Evolutionary conservation across 352 stramenopile species (phyloP), one percentile per base, ranked within the genome.

Genomic region (Plasmopara viticola): DNA sequence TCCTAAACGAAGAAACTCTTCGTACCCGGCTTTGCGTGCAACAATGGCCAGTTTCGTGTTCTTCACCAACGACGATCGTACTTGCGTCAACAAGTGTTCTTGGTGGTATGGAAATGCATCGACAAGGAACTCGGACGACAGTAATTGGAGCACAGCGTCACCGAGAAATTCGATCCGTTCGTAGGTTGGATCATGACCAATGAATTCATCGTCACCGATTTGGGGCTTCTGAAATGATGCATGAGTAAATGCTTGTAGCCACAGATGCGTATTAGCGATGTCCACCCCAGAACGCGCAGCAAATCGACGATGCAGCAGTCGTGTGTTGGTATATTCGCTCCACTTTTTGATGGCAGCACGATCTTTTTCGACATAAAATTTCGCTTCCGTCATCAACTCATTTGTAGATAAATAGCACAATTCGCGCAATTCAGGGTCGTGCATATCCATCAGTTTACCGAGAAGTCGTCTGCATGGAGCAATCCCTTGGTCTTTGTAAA

Each of bases 111-210:
- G 84, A 8, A 94, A 86, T 15, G 74, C 71, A 44, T 91, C 76
- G 12, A 91, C 74, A 9, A 94, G 74, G 38, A 88, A 90, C 30
- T 74, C 74, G 0, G 80, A 90, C 18, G 80, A 87, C 14, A 95
- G 60, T 14, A 93, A 45, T 52, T 95, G 78, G 10, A 95, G 59
- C 51, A 95, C 79, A 6, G 84, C 71, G 18, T 95, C 84, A 7
- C 84, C 84, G 10, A 95, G 65, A 55, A 92, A 94, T 62, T 92
- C 84, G 18, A 94, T 85, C 9, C 84, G 79, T 48, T 92, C 81
- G 54, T 92, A 92, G 44, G 64, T 90, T 34, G 79, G 62, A 15
- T 92, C 82, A 4, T 80, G 58, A 29, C 72, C 68, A 8, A 92
- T 53, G 40, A 87, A 91, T 43, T 86, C 80, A 40, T 76, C 77